These are phyloP conservation scores for Tuber microsphaerosporum DNA, from an alignment of 495 filamentous ascomycete species.

Conservation along the genomic window DNA sequence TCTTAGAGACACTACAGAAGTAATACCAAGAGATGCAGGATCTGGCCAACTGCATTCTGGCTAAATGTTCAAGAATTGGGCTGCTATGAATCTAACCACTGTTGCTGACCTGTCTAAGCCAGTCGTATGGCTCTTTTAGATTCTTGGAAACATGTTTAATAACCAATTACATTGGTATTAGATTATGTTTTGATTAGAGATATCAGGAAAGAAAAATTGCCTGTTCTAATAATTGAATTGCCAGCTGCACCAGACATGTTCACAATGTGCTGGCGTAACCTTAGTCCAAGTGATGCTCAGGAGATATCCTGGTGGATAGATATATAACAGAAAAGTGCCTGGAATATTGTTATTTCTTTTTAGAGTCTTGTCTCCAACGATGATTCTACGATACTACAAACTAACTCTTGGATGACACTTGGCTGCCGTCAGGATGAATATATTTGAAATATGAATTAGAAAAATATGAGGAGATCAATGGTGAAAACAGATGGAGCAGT, in stretches of 20 bases:
- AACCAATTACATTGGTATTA: slow-evolving; percentile 11
- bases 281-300: slow-evolving; percentile 16
- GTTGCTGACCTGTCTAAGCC: slow-evolving; percentile 20
- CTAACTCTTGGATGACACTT: background rate
- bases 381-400: background rate
- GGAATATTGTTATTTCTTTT: slow-evolving; percentile 10
- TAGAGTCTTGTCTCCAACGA: background rate
- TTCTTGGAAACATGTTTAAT: background rate
- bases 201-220: slow-evolving; percentile 8
- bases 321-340: slow-evolving; percentile 6
- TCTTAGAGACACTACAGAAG: too few species aligned
- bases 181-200: slow-evolving; percentile 14
- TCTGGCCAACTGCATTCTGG: too few species aligned
- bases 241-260: slow-evolving; percentile 15
- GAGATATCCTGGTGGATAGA: slow-evolving; percentile 16
- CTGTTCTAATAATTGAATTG: slow-evolving; percentile 19
- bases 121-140: slow-evolving; percentile 6
- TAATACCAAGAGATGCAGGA: too few species aligned
- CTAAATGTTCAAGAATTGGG: too few species aligned
- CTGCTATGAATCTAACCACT: too few species aligned
- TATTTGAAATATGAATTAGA: too few species aligned
- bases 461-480: too few species aligned
- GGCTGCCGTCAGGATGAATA: too few species aligned
- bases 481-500: background rate
- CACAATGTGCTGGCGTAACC: slow-evolving; percentile 17